phyloP scores from a whole-genome alignment of 1,139 yeast species.

The Geotrichum aggregatum region DNA sequence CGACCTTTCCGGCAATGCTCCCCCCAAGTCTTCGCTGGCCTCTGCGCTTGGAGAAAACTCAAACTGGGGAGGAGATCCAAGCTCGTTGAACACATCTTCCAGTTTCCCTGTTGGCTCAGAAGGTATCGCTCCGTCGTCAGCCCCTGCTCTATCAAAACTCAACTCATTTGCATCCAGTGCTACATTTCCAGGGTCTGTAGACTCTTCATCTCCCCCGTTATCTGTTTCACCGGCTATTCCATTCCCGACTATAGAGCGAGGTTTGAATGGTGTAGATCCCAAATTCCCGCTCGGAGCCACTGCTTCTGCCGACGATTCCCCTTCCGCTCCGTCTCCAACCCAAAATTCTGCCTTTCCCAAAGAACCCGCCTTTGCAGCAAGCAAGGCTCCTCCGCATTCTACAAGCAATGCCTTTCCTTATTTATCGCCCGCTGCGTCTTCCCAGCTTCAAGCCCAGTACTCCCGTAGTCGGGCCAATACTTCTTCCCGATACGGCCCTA shows the following conservation, averaged over 20 bases:
- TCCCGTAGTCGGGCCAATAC: conserved; percentile 20
- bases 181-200: not conserved
- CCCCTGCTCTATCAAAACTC: conserved; percentile 11
- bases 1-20: not conserved
- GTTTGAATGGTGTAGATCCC: not conserved
- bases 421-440: not conserved
- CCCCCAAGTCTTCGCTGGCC: conserved; percentile 1
- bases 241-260: conserved; percentile 11
- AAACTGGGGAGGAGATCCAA: not conserved
- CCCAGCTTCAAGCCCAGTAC: conserved; percentile 17
- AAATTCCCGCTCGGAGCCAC: not conserved
- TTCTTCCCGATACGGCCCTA: conserved; percentile 20
- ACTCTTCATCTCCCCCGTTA: not conserved
- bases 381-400: not conserved
- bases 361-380: not conserved
- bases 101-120: conserved; percentile 1
- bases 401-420: not conserved
- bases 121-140: not conserved
- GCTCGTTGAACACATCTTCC: not conserved
- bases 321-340: not conserved
- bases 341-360: not conserved
- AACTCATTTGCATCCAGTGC: conserved; percentile 9
- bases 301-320: not conserved
- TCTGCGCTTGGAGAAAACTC: conserved; percentile 4
- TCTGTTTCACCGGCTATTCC: conserved; percentile 13